Base-by-base conservation (phyloP, 495 filamentous ascomycete genomes). In the Cercophora sp. region DNA sequence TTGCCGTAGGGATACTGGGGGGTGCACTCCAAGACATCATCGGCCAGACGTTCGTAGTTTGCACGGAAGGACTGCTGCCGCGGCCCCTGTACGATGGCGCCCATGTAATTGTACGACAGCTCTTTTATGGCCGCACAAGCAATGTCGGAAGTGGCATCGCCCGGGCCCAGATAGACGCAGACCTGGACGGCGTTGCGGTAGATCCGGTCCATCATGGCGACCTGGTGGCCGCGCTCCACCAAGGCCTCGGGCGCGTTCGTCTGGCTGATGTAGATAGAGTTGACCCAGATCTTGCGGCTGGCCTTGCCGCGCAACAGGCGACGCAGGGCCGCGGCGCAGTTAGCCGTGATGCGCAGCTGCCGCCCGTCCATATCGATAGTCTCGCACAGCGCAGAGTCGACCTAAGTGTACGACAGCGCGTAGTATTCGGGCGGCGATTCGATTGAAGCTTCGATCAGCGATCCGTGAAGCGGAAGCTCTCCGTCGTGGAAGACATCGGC, bases 351-450 rank as follows among this genome's bases (percentile, higher is more conserved):
- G 8, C 34, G 9, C 34, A 51, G 19, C 6, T 20, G 27, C 19
- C 18, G 6, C 15, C 1, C 4, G 20, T 37, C 16, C 25, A n/a
- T 27, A 0, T 51, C 9, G 20, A 50, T 50, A 13, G 18, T 23
- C 32, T 26, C 32, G 20, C 22, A 22, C 4, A 22, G 22, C 19
- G 47, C 34, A 6, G 47, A 15, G 26, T 50, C 47, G 1, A 31
- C 47, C 47, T 34, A 50, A 1, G 34, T 50, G 23, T 50, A 50
- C 47, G 47, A 51, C n/a, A 40, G 47, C 5, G 47, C 47, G n/a
- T 24, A 16, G 19, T 49, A 37, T 15, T 42, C 10, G 20, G 16
- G 20, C 16, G 6, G 8, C 4, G 6, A 10, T 8, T 42, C 39
- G 5, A 42, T 23, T 5, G 39, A 5, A 4, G 16, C 16, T 20